phyloP scores from a whole-genome alignment of 1,284 basidiomycete genomes.

The Chiua sp. region DNA sequence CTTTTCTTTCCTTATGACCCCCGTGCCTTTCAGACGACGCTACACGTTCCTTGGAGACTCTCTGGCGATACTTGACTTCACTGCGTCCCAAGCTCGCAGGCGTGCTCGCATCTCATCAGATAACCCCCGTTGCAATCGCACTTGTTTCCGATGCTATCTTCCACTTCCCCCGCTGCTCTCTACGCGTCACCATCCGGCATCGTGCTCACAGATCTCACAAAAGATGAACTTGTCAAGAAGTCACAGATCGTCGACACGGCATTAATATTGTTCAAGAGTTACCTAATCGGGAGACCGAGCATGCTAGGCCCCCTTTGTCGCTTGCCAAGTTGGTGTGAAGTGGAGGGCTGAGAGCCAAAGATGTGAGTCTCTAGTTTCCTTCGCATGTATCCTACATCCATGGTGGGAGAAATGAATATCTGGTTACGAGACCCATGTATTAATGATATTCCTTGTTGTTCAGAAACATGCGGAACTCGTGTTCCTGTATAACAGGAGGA shows the following conservation, averaged over 20 bases:
- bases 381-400: background rate
- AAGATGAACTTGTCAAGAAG: conserved; percentile 82
- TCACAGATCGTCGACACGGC: conserved; percentile 97
- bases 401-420: background rate
- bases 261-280: conserved; percentile 94
- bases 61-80: conserved; percentile 81
- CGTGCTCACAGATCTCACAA: conserved; percentile 70
- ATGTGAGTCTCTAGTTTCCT: conserved; percentile 54
- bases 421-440: background rate
- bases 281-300: conserved; percentile 83
- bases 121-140: conserved; percentile 74
- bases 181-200: conserved; percentile 72
- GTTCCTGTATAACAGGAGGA: conserved; percentile 92
- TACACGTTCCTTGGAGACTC: conserved; percentile 69
- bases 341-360: conserved; percentile 80
- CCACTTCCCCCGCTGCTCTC: conserved; percentile 72
- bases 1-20: background rate
- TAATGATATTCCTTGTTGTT: conserved; percentile 1
- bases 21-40: conserved; percentile 52
- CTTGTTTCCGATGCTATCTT: conserved; percentile 65
- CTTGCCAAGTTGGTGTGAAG: conserved; percentile 96
- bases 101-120: conserved; percentile 72
- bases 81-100: conserved; percentile 84
- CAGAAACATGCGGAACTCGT: conserved; percentile 93
- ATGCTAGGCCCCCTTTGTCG: conserved; percentile 90